Evolutionary conservation across 805 yeast species (phyloP).

Genomic region (Ogataea ganodermae): DNA sequence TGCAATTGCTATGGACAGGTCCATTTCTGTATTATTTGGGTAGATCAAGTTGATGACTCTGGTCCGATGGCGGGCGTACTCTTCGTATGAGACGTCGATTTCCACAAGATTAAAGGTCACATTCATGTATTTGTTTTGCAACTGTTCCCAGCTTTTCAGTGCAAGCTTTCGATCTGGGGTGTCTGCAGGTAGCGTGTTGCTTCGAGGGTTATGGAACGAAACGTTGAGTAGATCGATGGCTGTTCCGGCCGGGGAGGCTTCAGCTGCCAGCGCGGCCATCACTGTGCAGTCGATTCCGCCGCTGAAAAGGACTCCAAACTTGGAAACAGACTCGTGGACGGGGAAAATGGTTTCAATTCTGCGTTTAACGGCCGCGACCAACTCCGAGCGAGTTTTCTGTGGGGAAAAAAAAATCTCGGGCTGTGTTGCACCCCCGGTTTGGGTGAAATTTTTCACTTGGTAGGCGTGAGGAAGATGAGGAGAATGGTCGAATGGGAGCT

Average conservation of each 20-base stretch:
- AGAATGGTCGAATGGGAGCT: conserved; percentile 16
- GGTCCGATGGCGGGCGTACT: conserved; percentile 52
- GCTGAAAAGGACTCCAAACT: conserved; percentile 72
- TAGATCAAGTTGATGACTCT: conserved; percentile 67
- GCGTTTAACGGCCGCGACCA: conserved; percentile 44
- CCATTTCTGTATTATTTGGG: conserved; percentile 93
- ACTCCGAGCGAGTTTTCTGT: conserved; percentile 17
- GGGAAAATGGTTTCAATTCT: conserved; percentile 68
- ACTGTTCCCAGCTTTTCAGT: conserved; percentile 54
- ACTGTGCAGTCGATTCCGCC: conserved; percentile 96
- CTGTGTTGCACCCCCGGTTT: background rate
- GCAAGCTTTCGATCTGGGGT: conserved; percentile 89
- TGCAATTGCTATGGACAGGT: conserved; percentile 90
- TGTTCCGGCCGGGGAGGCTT: conserved; percentile 32
- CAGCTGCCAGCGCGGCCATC: conserved; percentile 57
- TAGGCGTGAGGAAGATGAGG: conserved; percentile 21
- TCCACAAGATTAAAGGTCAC: conserved; percentile 59
- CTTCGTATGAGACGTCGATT: conserved; percentile 70
- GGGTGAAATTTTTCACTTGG: conserved; percentile 11
- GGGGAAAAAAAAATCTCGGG: conserved; percentile 7
- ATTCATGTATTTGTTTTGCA: conserved; percentile 46
- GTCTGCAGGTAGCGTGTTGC: conserved; percentile 54
- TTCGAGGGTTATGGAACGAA: conserved; percentile 88
- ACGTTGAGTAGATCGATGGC: conserved; percentile 82
- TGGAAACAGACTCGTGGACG: conserved; percentile 38